Base-by-base conservation (phyloP, 306 rosid species). In the Delonix regia region DNA sequence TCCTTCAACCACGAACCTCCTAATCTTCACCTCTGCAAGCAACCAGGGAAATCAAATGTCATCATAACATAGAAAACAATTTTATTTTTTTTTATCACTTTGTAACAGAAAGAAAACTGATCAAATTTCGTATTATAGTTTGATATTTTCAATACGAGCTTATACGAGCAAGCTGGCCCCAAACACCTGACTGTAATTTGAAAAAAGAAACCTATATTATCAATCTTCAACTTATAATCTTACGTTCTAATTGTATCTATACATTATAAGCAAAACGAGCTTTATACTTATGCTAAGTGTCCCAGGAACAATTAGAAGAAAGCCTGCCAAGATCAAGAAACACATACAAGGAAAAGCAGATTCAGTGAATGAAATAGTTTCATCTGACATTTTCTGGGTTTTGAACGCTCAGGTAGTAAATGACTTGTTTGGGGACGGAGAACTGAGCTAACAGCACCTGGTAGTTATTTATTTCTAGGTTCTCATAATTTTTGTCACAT, bases 321-420 rank as follows among this genome's bases (percentile, higher is more conserved):
- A 25, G 66, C 85, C 84, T 84, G 21, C 77, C 75, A 78, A 77
- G 22, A 82, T 82, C 82, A 22, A 74, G 77, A 66, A 76, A 74
- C 12, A 13, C 13, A 28, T 18, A 77, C 71, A 81, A 56, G 38
- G 19, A 44, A 34, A 60, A 53, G 83, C 15, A 57, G 75, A 74
- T 55, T 65, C 41, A 45, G 44, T 22, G 45, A 28, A n/a, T 22
- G 4, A 36, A 49, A 33, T 52, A n/a, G 33, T 1, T 30, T 30
- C 33, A 4, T 30, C 33, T 30, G 33, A 1, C 33, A 30, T 3
- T 52, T 16, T 9, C 1, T 2, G 24, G 22, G 44, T 7, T 25
- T 9, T 10, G 24, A 53, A 72, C 14, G 60, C 6, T 30, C 48
- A 1, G 74, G 74, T n/a, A 61, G 66, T 9, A 15, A 63, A 69